Conservation (phyloP, 495 filamentous ascomycete species). For the Lasiosphaeris hirsuta region DNA sequence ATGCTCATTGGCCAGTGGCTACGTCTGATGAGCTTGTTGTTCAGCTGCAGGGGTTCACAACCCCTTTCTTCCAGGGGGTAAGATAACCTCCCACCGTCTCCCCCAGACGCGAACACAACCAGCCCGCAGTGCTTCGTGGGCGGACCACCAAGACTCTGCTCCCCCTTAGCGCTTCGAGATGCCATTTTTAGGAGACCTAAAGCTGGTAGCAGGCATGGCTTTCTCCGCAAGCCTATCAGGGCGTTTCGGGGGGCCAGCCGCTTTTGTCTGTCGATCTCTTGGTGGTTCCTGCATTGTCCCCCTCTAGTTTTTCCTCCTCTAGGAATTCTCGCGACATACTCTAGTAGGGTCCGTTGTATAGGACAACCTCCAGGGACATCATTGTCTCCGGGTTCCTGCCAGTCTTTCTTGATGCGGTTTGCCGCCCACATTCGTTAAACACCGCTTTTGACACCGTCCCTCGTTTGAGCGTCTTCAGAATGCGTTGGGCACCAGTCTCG, state of each 20-base stretch:
- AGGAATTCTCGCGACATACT: background rate
- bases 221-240: background rate
- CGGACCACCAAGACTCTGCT: background rate
- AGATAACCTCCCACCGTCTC: conserved; percentile 3
- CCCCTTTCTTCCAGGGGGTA: conserved; percentile 5
- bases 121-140: too few relatives aligned
- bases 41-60: conserved; percentile 19
- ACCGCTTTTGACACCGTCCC: background rate
- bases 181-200: background rate
- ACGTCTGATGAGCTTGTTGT: background rate
- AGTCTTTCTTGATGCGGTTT: background rate
- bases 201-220: background rate
- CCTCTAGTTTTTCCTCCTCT: conserved; percentile 5
- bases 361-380: background rate
- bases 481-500: conserved; percentile 14
- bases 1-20: conserved; percentile 8
- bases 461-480: conserved; percentile 10
- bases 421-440: background rate
- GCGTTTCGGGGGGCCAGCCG: background rate
- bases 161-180: background rate
- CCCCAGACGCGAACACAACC: too few relatives aligned
- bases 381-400: conserved; percentile 9
- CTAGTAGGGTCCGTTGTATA: background rate
- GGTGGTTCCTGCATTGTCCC: background rate
- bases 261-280: background rate